Evolutionary conservation across 2,329 filamentous ascomycete species (phyloP).

Genomic region (Penicillium sp.): DNA sequence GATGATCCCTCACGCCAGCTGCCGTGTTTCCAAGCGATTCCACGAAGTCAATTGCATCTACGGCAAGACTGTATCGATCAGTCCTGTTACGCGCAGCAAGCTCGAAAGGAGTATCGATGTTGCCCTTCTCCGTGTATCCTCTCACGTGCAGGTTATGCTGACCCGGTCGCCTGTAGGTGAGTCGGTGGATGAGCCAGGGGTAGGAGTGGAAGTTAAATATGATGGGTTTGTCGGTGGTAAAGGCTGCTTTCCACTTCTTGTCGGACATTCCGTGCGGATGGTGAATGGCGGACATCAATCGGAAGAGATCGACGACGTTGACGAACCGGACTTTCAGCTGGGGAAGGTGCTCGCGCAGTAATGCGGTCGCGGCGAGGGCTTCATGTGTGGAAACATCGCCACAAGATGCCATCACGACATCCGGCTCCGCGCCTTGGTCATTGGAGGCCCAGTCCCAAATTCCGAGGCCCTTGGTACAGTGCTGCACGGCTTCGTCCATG

Average conservation of each 20-base stretch:
- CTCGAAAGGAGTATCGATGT: conserved; percentile 78
- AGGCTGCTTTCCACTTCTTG: conserved; percentile 65
- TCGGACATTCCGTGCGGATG: conserved; percentile 73
- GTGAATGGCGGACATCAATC: conserved; percentile 66
- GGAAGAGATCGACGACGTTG: conserved; percentile 79
- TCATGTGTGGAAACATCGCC: conserved; percentile 75
- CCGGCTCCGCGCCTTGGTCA: conserved; percentile 66
- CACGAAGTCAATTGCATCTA: conserved; percentile 72
- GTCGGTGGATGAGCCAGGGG: conserved; percentile 73
- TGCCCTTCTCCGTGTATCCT: conserved; percentile 79
- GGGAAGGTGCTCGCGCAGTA: conserved; percentile 69
- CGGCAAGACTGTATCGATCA: conserved; percentile 73
- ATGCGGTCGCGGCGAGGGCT: conserved; percentile 69
- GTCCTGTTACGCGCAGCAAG: conserved; percentile 75
- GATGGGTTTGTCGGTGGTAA: conserved; percentile 69
- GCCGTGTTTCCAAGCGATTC: conserved; percentile 63
- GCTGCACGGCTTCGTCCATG: conserved; percentile 69
- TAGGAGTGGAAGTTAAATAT: conserved; percentile 86
- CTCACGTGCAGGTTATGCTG: conserved; percentile 69
- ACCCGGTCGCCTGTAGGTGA: conserved; percentile 73
- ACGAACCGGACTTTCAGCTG: conserved; percentile 74
- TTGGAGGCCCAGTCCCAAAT: conserved; percentile 78
- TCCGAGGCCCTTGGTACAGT: conserved; percentile 75
- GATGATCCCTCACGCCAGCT: conserved; percentile 59
- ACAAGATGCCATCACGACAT: conserved; percentile 73